Evolutionary conservation across 192 early-diverging fungal genomes (phyloP), one percentile per base, ranked within the genome.

Genomic region (Coemansia sp.): DNA sequence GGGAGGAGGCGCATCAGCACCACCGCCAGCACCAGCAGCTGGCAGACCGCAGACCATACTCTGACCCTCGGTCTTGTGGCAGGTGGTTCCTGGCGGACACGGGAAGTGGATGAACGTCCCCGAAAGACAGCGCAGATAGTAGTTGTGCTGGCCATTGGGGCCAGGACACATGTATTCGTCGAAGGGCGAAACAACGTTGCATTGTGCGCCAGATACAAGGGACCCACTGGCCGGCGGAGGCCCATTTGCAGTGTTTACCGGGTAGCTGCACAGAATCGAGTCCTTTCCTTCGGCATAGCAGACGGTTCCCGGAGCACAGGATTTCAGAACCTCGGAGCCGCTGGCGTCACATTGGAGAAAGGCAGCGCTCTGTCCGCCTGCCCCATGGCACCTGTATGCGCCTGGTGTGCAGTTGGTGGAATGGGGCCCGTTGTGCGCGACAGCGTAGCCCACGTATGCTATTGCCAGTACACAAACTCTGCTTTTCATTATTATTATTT

Each of bases 141-240:
- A 81, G 15, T 66, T 61, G 43, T 73, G 60, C 35, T 72, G 63
- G 29, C 66, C 79, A 32, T 55, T 81, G 33, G 62, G 19, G 0
- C 79, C 79, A 2, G 79, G 79, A 25, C 79, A 81, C 59, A 70
- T 66, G 63, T 81, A 81, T 43, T 81, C 73, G 49, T 81, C 79
- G 34, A 63, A 69, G 0, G 73, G 67, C 3, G 79, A 75, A 19
- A 22, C 40, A 61, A 59, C 64, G 43, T 29, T 72, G 50, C 79
- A 81, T 10, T 71, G 57, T 0, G 73, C 70, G 32, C 79, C 79
- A 5, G 60, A 69, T 0, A 50, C 61, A 32, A 75, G 34, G 0
- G 62, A 48, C 9, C 34, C 45, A 35, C 43, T 72, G 8, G 73
- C 72, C 2, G 69, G 69, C 6, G 65, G 38, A 8, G 61, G 66